These are phyloP conservation scores for Pythium vanterpoolii DNA, from an alignment of 352 stramenopile genomes.

Conservation along the genomic window DNA sequence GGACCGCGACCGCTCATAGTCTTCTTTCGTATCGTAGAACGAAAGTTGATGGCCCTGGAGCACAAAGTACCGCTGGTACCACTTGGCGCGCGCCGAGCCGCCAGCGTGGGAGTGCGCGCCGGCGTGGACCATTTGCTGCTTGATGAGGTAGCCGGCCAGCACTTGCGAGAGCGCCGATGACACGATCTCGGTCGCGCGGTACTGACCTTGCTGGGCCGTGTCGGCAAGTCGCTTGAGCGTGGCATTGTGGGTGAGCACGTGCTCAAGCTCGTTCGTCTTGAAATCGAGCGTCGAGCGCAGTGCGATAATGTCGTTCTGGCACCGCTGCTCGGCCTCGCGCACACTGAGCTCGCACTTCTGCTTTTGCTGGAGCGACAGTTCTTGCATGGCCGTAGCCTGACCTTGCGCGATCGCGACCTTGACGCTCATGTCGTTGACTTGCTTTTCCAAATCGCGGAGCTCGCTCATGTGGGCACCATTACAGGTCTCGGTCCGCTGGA, in stretches of 20 bases:
- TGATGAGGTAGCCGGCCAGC: conserved; percentile 84
- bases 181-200: conserved; percentile 81
- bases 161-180: conserved; percentile 63
- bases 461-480: conserved; percentile 77
- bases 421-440: conserved; percentile 80
- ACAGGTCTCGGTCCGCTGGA: conserved; percentile 71
- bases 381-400: conserved; percentile 78
- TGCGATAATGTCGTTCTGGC: conserved; percentile 54
- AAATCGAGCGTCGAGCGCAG: conserved; percentile 76
- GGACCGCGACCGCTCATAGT: conserved; percentile 78
- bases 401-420: conserved; percentile 79
- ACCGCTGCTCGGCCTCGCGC: conserved; percentile 75
- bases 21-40: conserved; percentile 85
- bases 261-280: conserved; percentile 85
- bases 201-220: conserved; percentile 81
- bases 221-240: conserved; percentile 85
- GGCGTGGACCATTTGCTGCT: conserved; percentile 60
- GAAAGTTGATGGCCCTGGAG: conserved; percentile 71
- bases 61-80: conserved; percentile 88
- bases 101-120: neutral
- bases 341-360: conserved; percentile 76
- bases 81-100: conserved; percentile 48
- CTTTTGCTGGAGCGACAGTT: conserved; percentile 70
- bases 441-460: conserved; percentile 68
- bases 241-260: conserved; percentile 85